phyloP scores from a whole-genome alignment of 2,329 filamentous ascomycete genomes.

The Alternaria ventricosa region DNA sequence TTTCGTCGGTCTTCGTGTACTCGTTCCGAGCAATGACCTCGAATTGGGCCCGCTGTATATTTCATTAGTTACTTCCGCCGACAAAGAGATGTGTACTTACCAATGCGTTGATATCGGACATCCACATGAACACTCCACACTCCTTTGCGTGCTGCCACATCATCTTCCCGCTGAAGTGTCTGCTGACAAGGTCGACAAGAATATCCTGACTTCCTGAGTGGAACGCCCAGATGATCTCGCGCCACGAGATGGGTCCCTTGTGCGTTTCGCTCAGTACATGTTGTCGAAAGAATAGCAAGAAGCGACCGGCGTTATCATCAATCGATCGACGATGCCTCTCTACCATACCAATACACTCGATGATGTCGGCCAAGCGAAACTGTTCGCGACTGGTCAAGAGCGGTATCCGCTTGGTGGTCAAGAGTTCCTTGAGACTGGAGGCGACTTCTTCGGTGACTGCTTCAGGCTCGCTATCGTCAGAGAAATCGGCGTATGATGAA shows the following conservation, averaged over 20 bases:
- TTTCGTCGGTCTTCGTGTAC: conserved; percentile 85
- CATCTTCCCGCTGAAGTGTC: conserved; percentile 79
- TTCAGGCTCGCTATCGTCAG: conserved; percentile 64
- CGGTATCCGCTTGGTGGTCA: conserved; percentile 76
- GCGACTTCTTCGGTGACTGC: conserved; percentile 76
- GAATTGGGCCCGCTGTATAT: conserved; percentile 72
- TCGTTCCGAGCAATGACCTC: conserved; percentile 92
- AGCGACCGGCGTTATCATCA: conserved; percentile 87
- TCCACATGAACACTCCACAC: conserved; percentile 94
- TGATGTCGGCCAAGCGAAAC: conserved; percentile 81
- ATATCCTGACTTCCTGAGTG: conserved; percentile 90
- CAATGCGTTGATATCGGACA: conserved; percentile 76
- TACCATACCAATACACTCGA: conserved; percentile 83
- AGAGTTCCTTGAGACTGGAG: conserved; percentile 72
- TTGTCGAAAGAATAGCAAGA: conserved; percentile 86
- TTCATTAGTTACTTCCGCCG: background rate
- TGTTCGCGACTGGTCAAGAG: conserved; percentile 86
- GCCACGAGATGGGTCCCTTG: conserved; percentile 69
- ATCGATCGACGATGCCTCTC: conserved; percentile 88
- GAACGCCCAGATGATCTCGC: conserved; percentile 86
- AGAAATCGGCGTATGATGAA: conserved; percentile 60
- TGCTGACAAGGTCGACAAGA: conserved; percentile 79
- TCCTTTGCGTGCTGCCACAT: conserved; percentile 85
- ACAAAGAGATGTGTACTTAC: conserved; percentile 57
- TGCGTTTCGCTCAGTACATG: conserved; percentile 71